Percentiles rank a stretch among this genome's conserved stretches.
Conservation (phyloP, 768 basidiomycete genomes). For the Boletus barrowsii region DNA sequence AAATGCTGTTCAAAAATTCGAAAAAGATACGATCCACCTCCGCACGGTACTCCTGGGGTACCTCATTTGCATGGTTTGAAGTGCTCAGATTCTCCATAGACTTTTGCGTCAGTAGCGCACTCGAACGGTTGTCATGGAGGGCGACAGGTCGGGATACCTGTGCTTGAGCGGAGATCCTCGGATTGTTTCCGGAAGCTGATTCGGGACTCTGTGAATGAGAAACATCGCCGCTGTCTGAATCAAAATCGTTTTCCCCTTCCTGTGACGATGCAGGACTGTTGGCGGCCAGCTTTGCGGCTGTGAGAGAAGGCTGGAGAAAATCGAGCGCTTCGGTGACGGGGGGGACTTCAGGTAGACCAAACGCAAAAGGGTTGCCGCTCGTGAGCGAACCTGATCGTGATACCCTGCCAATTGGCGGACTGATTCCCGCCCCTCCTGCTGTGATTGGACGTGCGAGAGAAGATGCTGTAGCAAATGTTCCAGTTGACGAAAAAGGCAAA, state of each 20-base stretch:
- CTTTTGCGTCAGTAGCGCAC: constrained; percentile 12
- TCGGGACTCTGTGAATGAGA: constrained; percentile 32
- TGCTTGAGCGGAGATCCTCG: constrained; percentile 23
- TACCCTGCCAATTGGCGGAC: constrained; percentile 47
- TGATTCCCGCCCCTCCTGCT: constrained; percentile 25
- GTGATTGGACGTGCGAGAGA: constrained; percentile 24
- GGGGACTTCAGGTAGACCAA: constrained; percentile 34
- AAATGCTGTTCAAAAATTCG: constrained; percentile 81
- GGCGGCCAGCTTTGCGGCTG: constrained; percentile 8
- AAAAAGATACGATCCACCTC: constrained; percentile 92
- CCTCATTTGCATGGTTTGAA: constrained; percentile 50
- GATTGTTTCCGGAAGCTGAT: constrained; percentile 26
- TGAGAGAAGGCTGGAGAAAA: constrained; percentile 26
- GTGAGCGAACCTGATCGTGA: constrained; percentile 58
- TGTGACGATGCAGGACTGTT: constrained; percentile 38
- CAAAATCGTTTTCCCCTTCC: constrained; percentile 51
- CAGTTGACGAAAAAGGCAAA: constrained; percentile 29
- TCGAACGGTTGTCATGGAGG: constrained; percentile 15
- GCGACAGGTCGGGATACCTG: constrained; percentile 16
- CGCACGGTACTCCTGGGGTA: constrained; percentile 74
- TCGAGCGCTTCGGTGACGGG: constrained; percentile 26
- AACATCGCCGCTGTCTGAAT: constrained; percentile 39
- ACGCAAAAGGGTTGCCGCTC: constrained; percentile 40
- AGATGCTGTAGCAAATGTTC: constrained; percentile 29
- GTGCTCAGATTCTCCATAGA: constrained; percentile 28